Conservation (phyloP, 768 basidiomycete species). For the Tulasnella sp. region DNA sequence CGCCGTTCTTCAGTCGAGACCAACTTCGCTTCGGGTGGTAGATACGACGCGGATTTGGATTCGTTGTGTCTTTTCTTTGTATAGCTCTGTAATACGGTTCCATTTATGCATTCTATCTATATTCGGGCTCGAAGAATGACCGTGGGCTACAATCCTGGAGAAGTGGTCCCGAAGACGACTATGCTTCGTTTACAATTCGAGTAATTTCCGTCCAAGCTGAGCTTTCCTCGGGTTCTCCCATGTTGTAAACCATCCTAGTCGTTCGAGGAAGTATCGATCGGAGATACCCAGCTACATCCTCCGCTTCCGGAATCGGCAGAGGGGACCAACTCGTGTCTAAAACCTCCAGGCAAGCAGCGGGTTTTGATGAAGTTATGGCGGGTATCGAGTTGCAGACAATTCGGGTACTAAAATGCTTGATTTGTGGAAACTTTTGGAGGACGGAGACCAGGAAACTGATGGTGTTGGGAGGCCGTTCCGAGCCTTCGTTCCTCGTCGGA, state of each 20-base stretch:
- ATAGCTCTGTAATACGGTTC: not conserved
- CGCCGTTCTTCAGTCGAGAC: slow-evolving; percentile 83
- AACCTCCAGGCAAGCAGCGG: not conserved
- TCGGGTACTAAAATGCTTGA: not conserved
- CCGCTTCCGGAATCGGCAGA: not conserved
- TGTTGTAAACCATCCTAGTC: not conserved
- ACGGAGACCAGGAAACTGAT: not conserved
- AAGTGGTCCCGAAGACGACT: not conserved
- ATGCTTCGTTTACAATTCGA: not conserved
- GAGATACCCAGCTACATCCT: not conserved
- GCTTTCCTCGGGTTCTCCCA: not conserved
- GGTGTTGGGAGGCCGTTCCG: too few relatives aligned
- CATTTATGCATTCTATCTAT: too few relatives aligned
- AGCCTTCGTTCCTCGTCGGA: too few relatives aligned
- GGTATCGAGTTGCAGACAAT: not conserved
- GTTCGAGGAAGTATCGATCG: not conserved
- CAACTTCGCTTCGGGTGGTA: slow-evolving; percentile 59
- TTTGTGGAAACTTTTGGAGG: not conserved
- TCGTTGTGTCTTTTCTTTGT: not conserved
- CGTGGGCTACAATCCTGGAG: too few relatives aligned
- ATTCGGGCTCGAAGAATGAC: too few relatives aligned
- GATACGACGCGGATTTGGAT: not conserved
- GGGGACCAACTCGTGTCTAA: not conserved
- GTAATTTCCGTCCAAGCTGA: not conserved
- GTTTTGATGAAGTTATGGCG: not conserved